Conservation (phyloP, 202 grass and related monocot genomes). For the Setaria italica region DNA sequence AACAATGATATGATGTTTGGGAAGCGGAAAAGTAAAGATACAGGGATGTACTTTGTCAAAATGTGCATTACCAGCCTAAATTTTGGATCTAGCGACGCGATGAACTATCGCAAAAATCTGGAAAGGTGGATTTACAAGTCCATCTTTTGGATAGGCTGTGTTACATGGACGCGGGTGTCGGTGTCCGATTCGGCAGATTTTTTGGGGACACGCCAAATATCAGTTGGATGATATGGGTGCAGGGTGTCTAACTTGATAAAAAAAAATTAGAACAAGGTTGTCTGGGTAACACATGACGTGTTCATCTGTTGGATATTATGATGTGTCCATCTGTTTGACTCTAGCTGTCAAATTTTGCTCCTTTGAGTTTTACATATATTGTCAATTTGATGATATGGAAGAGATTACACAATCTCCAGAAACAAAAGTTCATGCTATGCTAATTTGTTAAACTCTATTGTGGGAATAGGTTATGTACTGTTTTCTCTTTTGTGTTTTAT, state of each 20-base stretch:
- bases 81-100: background rate
- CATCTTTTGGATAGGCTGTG: background rate
- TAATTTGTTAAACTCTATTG: background rate
- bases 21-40: background rate
- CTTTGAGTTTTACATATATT: background rate
- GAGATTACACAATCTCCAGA: background rate
- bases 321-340: background rate
- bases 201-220: background rate
- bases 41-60: background rate
- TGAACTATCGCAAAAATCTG: background rate
- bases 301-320: background rate
- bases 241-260: background rate
- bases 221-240: background rate
- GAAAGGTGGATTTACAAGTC: background rate
- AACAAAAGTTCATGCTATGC: background rate
- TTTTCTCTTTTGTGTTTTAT: background rate
- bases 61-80: background rate
- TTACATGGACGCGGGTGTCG: background rate
- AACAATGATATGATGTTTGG: background rate
- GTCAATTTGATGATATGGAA: background rate
- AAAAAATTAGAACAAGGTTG: background rate
- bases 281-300: background rate
- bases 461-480: background rate
- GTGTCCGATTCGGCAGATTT: background rate
- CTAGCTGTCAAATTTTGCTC: background rate